These are phyloP conservation scores for Drechslerella dactyloides DNA, from an alignment of 2,329 filamentous ascomycete genomes.

Conservation along the genomic window DNA sequence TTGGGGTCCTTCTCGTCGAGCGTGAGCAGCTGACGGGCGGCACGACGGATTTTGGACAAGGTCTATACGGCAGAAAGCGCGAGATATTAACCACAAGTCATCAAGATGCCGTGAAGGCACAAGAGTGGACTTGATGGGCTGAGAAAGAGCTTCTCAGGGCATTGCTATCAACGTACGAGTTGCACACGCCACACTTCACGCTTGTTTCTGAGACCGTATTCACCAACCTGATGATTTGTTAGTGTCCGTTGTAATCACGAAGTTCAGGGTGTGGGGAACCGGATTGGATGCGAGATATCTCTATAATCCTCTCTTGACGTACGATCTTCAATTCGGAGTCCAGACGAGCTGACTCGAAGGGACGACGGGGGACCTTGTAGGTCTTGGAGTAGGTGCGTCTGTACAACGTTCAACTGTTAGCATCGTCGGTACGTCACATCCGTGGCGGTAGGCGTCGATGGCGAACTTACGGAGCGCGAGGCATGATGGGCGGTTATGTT, in stretches of 20 bases:
- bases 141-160: slow-evolving; percentile 47
- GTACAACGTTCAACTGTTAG: slow-evolving; percentile 15
- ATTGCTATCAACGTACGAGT: slow-evolving; percentile 63
- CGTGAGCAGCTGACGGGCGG: slow-evolving; percentile 99
- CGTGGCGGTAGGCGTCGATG: background rate
- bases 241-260: slow-evolving; percentile 2
- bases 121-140: slow-evolving; percentile 51
- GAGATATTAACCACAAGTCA: slow-evolving; percentile 47
- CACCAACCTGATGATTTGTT: slow-evolving; percentile 67
- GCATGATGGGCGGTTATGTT: slow-evolving; percentile 42
- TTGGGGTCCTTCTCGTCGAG: slow-evolving; percentile 99
- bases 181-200: slow-evolving; percentile 99
- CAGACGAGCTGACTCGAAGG: slow-evolving; percentile 99
- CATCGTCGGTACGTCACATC: background rate
- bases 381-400: slow-evolving; percentile 82
- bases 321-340: slow-evolving; percentile 98
- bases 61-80: slow-evolving; percentile 60
- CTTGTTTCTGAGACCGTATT: slow-evolving; percentile 99
- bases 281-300: slow-evolving; percentile 15
- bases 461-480: slow-evolving; percentile 50
- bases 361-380: slow-evolving; percentile 69
- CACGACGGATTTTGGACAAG: slow-evolving; percentile 99
- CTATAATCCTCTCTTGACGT: slow-evolving; percentile 32
- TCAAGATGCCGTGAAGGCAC: slow-evolving; percentile 51
- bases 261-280: background rate